phyloP scores from a whole-genome alignment of 148 eudicot genomes.

The Amaranthus palmeri region DNA sequence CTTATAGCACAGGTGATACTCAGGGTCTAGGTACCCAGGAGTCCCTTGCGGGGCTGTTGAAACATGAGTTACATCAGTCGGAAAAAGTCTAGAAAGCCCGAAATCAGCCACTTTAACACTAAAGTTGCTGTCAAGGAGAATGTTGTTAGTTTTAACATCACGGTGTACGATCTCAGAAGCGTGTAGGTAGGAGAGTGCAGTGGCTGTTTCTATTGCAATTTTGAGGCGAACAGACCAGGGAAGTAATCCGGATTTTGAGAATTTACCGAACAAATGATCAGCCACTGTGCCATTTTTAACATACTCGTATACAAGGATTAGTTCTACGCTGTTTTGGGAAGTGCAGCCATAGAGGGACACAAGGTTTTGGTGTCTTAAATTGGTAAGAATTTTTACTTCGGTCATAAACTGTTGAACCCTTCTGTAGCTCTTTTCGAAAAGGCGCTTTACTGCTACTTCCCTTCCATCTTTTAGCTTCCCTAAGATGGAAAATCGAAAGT shows the following conservation, averaged over 20 bases:
- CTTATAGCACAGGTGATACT: constrained; percentile 16
- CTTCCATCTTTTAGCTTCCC: constrained; percentile 49
- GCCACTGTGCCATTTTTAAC: constrained; percentile 52
- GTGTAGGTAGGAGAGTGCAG: constrained; percentile 28
- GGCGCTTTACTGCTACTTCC: constrained; percentile 61
- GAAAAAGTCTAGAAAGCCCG: constrained; percentile 22
- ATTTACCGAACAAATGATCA: constrained; percentile 47
- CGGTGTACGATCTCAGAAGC: constrained; percentile 15
- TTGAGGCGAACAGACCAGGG: constrained; percentile 44
- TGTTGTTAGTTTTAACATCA: constrained; percentile 17
- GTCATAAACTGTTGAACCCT: constrained; percentile 44
- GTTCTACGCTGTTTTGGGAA: constrained; percentile 37
- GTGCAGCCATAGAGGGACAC: constrained; percentile 59
- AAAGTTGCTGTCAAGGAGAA: constrained; percentile 11
- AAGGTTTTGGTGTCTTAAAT: constrained; percentile 43
- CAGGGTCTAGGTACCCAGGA: constrained; percentile 16
- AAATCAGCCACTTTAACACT: constrained; percentile 19
- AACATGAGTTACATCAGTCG: constrained; percentile 12
- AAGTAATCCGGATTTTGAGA: constrained; percentile 18
- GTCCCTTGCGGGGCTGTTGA: constrained; percentile 21
- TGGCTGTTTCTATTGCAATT: constrained; percentile 53
- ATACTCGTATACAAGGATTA: constrained; percentile 56
- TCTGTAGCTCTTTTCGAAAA: constrained; percentile 40
- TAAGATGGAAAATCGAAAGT: not conserved
- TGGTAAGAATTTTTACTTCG: constrained; percentile 44